Evolutionary conservation across 345 rosid species (phyloP), one percentile per base, ranked within the genome.

Genomic region (Garcia nutans): DNA sequence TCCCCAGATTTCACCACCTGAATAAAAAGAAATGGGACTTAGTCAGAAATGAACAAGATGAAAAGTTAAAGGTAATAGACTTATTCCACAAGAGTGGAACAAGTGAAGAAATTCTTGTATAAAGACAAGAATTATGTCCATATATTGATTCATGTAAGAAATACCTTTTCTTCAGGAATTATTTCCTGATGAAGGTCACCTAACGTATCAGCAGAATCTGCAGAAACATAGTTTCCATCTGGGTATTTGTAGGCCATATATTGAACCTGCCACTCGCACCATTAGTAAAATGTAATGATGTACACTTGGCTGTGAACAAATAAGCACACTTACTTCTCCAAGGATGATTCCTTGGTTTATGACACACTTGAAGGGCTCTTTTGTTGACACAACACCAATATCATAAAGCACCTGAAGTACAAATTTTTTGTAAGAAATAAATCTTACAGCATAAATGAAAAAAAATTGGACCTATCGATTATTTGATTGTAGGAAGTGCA

Each of bases 281-380:
- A 79, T 87, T 61, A 74, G 79, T 57, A 75, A 67, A 10, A 69
- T 47, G 70, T 65, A 57, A 63, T 24, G 23, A 28, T 58, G 41
- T 70, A 74, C 8, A 70, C 66, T 76, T 54, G 22, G 64, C 26
- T n/a, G 65, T 20, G 47, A 11, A 63, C 47, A 82, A 52, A 60
- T 9, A 69, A 79, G 20, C 19, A 49, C 61, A 78, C 94, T 86
- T 77, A 92, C 98, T 82, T 91, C 99, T 37, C 99, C 99, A 62
- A 94, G 99, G 84, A 94, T 91, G 79, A 94, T 90, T 80, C 99
- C 99, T 83, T 92, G 97, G 84, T 94, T 94, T 85, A 94, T 94
- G 71, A 94, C 97, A 80, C 97, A 91, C 81, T 92, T 89, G 90
- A 94, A 92, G 33, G 99, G 99, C 84, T 94, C 99, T 84, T 87